Conservation (phyloP, 768 basidiomycete genomes). For the Hirschioporus abietinus region DNA sequence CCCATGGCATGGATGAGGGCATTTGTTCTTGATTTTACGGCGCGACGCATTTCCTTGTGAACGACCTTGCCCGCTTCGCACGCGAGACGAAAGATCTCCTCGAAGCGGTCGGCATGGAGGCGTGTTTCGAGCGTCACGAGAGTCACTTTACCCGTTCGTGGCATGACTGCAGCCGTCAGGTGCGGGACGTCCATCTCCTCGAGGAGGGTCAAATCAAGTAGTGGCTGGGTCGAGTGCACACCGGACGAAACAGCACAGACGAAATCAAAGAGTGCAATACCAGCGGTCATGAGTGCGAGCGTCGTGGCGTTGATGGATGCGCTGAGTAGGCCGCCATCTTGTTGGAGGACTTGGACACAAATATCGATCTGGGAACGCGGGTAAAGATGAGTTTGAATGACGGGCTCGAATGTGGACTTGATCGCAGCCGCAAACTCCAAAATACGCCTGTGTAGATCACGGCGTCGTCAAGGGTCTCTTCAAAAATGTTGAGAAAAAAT, state of each 20-base stretch:
- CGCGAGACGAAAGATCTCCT: constrained; percentile 79
- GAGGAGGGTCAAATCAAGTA: constrained; percentile 82
- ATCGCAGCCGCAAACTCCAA: constrained; percentile 83
- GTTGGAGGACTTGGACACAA: constrained; percentile 86
- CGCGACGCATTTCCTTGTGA: constrained; percentile 77
- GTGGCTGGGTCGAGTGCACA: constrained; percentile 71
- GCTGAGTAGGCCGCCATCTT: constrained; percentile 88
- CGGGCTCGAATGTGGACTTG: constrained; percentile 94
- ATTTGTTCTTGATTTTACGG: constrained; percentile 59
- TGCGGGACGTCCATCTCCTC: constrained; percentile 92
- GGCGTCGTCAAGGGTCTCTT: constrained; percentile 9
- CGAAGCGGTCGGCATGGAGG: constrained; percentile 88
- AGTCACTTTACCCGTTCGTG: constrained; percentile 78
- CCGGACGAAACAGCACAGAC: constrained; percentile 88
- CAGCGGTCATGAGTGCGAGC: constrained; percentile 84
- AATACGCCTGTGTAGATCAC: constrained; percentile 53
- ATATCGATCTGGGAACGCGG: constrained; percentile 95
- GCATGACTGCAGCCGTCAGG: constrained; percentile 85
- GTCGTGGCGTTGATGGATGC: constrained; percentile 95
- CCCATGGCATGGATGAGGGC: constrained; percentile 60
- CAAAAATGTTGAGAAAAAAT: constrained; percentile 4
- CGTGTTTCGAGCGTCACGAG: constrained; percentile 92
- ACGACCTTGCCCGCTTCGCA: constrained; percentile 73
- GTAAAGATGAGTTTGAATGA: constrained; percentile 85
- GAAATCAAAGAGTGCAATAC: constrained; percentile 87